Base-by-base conservation (phyloP, 2,329 filamentous ascomycete species). In the Aspergillus jensenii region DNA sequence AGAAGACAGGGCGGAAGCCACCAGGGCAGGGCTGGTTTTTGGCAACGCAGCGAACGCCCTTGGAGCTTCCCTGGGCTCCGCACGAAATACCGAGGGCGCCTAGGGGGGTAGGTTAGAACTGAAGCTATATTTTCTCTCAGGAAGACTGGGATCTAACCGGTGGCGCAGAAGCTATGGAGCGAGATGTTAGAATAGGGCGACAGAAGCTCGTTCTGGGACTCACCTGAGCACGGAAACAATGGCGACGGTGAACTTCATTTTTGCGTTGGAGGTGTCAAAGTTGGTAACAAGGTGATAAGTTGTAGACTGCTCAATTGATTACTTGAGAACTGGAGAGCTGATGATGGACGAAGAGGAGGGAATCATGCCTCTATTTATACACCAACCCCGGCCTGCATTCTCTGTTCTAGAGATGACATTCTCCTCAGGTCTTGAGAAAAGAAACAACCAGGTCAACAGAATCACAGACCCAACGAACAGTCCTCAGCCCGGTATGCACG, bases 1-100 rank as follows among this genome's bases (percentile, higher is more conserved):
- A 50, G 47, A 40, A 50, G 12, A 50, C 47, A n/a, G 47, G 47
- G 5, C 47, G 47, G 35, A 50, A 50, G 17, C 47, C 47, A 11
- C 19, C 11, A 33, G 47, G 47, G 47, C 47, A 50, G 11, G 47
- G 33, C 19, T 39, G 19, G 47, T 27, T n/a, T 7, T 2, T 39
- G n/a, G 47, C 47, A 21, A 50, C 47, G 47, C 47, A 49, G 6
- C 47, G 31, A 37, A 39, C 31, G 47, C 47, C 47, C 27, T 21
- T 37, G 33, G 27, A 37, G 6, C 31, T 9, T 6, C 11, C 47
- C 31, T 49, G 47, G 31, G 27, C 47, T 9, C 33, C 31, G 17
- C 47, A 50, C 7, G 47, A 50, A 11, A 40, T 27, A 6, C 33
- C 47, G 17, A 40, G 7, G 19, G 47, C n/a, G 15, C 39, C 47